Evolutionary conservation across 179 eudicot species (phyloP), one percentile per base, ranked within the genome.

Genomic region (Spergularia azorica): DNA sequence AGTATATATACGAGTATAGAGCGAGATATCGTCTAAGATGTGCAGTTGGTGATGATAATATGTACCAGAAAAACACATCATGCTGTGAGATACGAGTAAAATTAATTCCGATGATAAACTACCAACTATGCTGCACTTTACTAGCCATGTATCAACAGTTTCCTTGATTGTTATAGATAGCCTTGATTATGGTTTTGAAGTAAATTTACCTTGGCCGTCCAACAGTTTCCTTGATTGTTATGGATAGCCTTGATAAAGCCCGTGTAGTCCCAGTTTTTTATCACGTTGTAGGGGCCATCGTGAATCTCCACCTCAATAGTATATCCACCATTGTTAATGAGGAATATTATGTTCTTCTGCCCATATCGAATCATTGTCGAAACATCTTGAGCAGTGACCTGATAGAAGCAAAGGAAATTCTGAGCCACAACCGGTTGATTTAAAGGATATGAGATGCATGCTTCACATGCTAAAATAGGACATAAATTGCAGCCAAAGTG

Each of bases 221-320:
- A 92, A 78, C 95, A 91, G n/a, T 88, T 89, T 73, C 97, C 97
- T 83, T 86, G 84, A 13, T 82, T 87, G 46, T 92, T 89, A 75
- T 91, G 90, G 72, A 92, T 88, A 55, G 97, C 95, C 78, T 89
- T 82, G 64, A 92, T 84, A 46, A 92, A 79, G 41, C 84, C 94
- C 14, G 93, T 87, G 80, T 92, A 92, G 73, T 92, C 76, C 97
- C 97, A 91, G 79, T 92, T 91, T 86, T 91, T 92, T 55, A 92
- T 92, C 72, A 92, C 91, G 84, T 92, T 92, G 76, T 90, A 92
- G 0, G 97, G 97, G 13, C 97, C 97, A 67, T 92, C 97, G 70
- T 92, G 97, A 65, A 92, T 92, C 84, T 92, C 97, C 32, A 90
- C 97, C 83, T 92, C 97, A 43, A 92, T 92, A 16, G 97, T 92